Evolutionary conservation across 495 filamentous ascomycete genomes (phyloP), one percentile per base, ranked within the genome.

Genomic region (Aspergillus sclerotiicarbonarius): DNA sequence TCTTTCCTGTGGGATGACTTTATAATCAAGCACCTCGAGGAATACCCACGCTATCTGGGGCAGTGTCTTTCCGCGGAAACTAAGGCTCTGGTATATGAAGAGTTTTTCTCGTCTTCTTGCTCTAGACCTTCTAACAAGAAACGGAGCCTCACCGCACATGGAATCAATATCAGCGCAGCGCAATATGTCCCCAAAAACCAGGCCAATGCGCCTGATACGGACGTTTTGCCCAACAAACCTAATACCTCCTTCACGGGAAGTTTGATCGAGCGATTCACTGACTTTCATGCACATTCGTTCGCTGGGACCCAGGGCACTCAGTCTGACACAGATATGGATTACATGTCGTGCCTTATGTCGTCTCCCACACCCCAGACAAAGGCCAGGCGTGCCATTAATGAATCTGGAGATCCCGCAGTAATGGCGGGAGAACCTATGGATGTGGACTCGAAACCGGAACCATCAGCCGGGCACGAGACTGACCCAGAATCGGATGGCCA

Each of bases 1-100:
- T 76, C 75, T 20, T 82, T 74, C 39, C 58, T 88, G 0, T 90
- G 84, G 69, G 88, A 91, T 65, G 88, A 91, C 56, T 88, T 88
- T 62, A 76, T 91, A 53, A 78, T 79, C 29, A 67, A 71, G 58
- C 67, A 81, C 57, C 62, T 74, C 31, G 54, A 68, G n/a, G 66
- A 72, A 8, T 82, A 79, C 33, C 65, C 67, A 4, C 52, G 47
- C 29, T 70, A 81, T 51, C 31, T 76, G 3, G 57, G 69, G 46
- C 47, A 68, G 21, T 65, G 63, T 41, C 21, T 37, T 5, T 58
- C 53, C 8, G 58, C 59, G 25, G 56, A 63, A 0, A 59, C 58
- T 0, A 65, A 69, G n/a, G 44, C 54, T 21, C 29, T 69, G 29
- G 30, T 19, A 7, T 79, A 77, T 43, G 74, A 73, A 55, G 59